A percentile compares a stretch with the other conserved stretches of the same genome.
These are phyloP conservation scores for Gentiana straminea DNA, from an alignment of 257 asterid genomes.

Conservation along the genomic window DNA sequence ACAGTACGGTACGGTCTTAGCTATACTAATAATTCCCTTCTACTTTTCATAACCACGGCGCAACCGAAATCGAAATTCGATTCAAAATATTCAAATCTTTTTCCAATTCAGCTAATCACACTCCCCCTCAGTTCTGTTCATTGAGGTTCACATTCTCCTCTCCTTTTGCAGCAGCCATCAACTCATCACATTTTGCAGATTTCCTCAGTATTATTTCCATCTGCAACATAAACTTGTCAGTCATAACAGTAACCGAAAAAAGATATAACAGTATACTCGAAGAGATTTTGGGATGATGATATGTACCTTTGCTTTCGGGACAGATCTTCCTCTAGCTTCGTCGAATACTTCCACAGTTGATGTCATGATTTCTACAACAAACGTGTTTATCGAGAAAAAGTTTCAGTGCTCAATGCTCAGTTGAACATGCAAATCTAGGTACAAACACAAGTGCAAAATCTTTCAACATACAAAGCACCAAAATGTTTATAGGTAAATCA, in stretches of 20 bases:
- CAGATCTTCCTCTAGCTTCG: slow-evolving; percentile 66
- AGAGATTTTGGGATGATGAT: not conserved
- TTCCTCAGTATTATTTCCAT: slow-evolving; percentile 65
- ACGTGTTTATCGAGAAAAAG: not conserved
- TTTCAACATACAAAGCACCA: not conserved
- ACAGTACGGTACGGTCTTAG: too few relatives aligned
- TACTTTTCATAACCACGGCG: not conserved
- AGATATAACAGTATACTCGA: not conserved
- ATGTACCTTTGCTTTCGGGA: slow-evolving; percentile 72
- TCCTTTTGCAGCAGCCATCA: slow-evolving; percentile 53
- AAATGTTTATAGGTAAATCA: slow-evolving; percentile 4
- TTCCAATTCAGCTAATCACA: not conserved
- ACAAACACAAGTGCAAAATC: not conserved
- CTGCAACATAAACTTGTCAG: slow-evolving; percentile 21
- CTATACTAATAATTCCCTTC: not conserved
- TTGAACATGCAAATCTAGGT: not conserved
- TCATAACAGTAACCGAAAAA: not conserved
- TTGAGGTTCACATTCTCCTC: slow-evolving; percentile 34
- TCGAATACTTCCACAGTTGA: slow-evolving; percentile 81
- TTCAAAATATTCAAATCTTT: too few relatives aligned
- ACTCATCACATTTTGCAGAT: slow-evolving; percentile 56
- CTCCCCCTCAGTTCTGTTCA: slow-evolving; percentile 18
- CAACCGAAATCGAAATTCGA: not conserved
- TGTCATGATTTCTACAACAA: slow-evolving; percentile 57
- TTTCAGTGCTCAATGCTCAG: not conserved